A percentile compares a stretch with the other conserved stretches of the same genome.
Evolutionary conservation across 129 eudicot species (phyloP).

Genomic region (Sambucus nigra): DNA sequence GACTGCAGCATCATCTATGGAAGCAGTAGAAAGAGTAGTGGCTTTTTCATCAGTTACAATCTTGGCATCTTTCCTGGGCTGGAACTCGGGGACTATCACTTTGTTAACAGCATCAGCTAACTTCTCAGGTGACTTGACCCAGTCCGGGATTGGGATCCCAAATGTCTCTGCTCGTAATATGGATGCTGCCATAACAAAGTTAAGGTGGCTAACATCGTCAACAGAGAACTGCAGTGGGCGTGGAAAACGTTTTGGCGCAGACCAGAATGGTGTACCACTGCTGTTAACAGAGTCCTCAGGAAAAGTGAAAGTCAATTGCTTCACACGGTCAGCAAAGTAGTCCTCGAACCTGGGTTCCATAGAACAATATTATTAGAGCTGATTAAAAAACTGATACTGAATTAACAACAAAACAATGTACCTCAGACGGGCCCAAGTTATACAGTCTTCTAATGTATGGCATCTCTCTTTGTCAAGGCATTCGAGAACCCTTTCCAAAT

Average conservation of each 20-base stretch:
- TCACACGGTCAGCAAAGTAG: slow-evolving; percentile 77
- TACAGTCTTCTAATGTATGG: slow-evolving; percentile 62
- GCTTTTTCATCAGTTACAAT: slow-evolving; percentile 92
- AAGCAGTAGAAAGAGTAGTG: slow-evolving; percentile 59
- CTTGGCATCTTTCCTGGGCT: slow-evolving; percentile 65
- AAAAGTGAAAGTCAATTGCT: slow-evolving; percentile 78
- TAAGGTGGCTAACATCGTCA: slow-evolving; percentile 58
- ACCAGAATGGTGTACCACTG: slow-evolving; percentile 81
- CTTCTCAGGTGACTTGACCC: slow-evolving; percentile 51
- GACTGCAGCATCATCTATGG: slow-evolving; percentile 76
- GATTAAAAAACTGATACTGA: neutral
- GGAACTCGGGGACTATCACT: slow-evolving; percentile 72
- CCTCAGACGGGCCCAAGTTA: slow-evolving; percentile 86
- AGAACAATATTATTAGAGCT: slow-evolving; percentile 5
- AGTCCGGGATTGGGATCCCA: slow-evolving; percentile 76
- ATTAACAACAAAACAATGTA: slow-evolving; percentile 14
- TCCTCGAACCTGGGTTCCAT: slow-evolving; percentile 68
- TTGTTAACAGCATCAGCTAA: slow-evolving; percentile 63
- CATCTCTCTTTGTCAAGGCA: slow-evolving; percentile 83
- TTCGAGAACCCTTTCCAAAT: slow-evolving; percentile 75
- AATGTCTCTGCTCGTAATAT: slow-evolving; percentile 79
- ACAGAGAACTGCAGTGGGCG: slow-evolving; percentile 59
- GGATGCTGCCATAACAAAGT: slow-evolving; percentile 63
- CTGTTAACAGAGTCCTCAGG: slow-evolving; percentile 85
- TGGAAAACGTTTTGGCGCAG: slow-evolving; percentile 94